Base-by-base conservation (phyloP, 176 grass and related monocot genomes). In the Raddia distichophylla region DNA sequence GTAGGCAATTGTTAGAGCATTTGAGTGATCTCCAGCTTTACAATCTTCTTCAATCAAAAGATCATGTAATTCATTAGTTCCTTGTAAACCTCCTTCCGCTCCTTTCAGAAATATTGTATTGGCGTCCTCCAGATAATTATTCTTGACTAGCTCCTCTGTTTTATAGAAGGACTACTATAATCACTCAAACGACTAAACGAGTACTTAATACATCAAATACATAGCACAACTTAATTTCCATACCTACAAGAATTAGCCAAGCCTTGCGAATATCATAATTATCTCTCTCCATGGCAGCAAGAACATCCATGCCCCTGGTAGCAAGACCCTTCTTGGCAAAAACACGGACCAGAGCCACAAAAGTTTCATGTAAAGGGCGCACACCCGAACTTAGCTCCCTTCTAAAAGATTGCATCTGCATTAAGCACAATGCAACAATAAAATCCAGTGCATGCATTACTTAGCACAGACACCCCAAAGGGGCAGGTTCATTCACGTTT, bases 221-320 rank as follows among this genome's bases (percentile, higher is more conserved):
- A 5, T 69, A 77, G 44, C 64, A 63, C 75, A 83, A 75, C 22
- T 32, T 37, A 80, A 20, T 60, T 83, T 67, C 15, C 86, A 59
- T 93, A 98, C 95, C 95, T 81, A 98, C 84, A 84, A 98, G 88
- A 91, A 95, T 82, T 69, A 94, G 86, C 95, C 95, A 98, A 78
- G 95, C 92, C 86, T 89, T 91, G 74, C 88, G 90, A 84, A 98
- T 89, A 62, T 91, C 92, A 77, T 92, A 95, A 80, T 98, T 98
- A 55, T 91, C 82, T 80, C 90, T 98, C 84, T 93, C 92, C 95
- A 98, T 98, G 37, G 95, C 95, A 69, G 92, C 90, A 74, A 98
- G 92, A 83, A 98, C 92, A 88, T 98, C 95, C 89, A 95, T 95
- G 75, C 90, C 95, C 87, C 92, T 98, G 63, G 84, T 94, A 34